Conservation (phyloP, 768 basidiomycete genomes). For the Lyophyllum semitale region DNA sequence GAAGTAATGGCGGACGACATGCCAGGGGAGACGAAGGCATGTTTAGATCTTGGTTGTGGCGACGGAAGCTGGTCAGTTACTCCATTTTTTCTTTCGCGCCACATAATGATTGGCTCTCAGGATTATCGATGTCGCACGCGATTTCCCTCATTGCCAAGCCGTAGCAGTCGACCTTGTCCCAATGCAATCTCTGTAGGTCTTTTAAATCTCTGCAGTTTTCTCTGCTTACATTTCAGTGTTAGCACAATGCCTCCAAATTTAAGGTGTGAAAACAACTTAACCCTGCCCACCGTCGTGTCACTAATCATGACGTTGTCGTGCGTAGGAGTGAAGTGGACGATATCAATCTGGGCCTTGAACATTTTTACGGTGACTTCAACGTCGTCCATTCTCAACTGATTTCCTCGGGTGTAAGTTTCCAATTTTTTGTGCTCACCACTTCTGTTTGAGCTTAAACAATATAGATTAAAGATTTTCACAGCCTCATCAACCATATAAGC, state of each 20-base stretch:
- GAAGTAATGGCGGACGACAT: slow-evolving; percentile 62
- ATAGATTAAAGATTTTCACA: slow-evolving; percentile 65
- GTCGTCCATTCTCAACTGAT: slow-evolving; percentile 75
- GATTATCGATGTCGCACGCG: slow-evolving; percentile 74
- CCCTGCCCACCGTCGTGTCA: slow-evolving; percentile 2
- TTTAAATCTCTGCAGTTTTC: slow-evolving; percentile 12
- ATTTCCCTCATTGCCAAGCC: slow-evolving; percentile 67
- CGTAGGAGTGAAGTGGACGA: slow-evolving; percentile 81
- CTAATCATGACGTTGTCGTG: slow-evolving; percentile 7
- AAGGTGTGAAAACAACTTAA: slow-evolving; percentile 45
- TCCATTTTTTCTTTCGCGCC: slow-evolving; percentile 1
- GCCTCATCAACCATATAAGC: slow-evolving; percentile 65
- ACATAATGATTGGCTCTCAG: slow-evolving; percentile 34
- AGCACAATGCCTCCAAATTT: slow-evolving; percentile 72
- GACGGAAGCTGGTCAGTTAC: slow-evolving; percentile 69
- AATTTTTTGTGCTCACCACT: slow-evolving; percentile 9
- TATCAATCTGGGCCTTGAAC: slow-evolving; percentile 81
- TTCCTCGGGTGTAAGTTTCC: slow-evolving; percentile 65
- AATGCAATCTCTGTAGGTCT: slow-evolving; percentile 68
- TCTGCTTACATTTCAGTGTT: slow-evolving; percentile 15
- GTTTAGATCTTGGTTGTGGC: slow-evolving; percentile 79
- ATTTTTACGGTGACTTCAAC: slow-evolving; percentile 79
- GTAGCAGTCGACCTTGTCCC: slow-evolving; percentile 83
- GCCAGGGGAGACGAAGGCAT: slow-evolving; percentile 58
- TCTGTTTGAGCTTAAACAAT: slow-evolving; percentile 18